Conservation (phyloP, 2,329 filamentous ascomycete species). For the Xylariales sp. region DNA sequence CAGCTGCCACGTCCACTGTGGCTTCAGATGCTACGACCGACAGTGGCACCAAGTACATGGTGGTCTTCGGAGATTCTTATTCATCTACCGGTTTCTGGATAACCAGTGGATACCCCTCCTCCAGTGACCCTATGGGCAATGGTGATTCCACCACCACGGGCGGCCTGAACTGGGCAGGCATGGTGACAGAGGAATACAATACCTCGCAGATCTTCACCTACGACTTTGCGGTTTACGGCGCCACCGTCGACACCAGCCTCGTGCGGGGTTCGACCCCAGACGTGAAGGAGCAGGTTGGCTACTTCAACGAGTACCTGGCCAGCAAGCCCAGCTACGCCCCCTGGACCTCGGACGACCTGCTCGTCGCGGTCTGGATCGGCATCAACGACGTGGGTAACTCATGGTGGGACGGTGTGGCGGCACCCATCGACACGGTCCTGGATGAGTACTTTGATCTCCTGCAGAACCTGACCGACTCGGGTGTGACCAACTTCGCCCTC, state of each 20-base stretch:
- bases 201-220: conserved; percentile 32
- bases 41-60: conserved; percentile 1
- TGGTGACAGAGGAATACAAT: conserved; percentile 30
- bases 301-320: conserved; percentile 13
- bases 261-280: conserved; percentile 19
- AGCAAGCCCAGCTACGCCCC: conserved; percentile 8
- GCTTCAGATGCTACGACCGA: background rate
- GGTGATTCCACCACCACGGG: conserved; percentile 32
- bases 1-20: background rate
- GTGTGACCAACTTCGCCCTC: conserved; percentile 12
- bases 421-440: conserved; percentile 11
- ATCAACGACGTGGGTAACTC: conserved; percentile 25
- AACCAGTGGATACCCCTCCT: conserved; percentile 37
- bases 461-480: conserved; percentile 11
- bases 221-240: conserved; percentile 38
- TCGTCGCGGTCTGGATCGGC: conserved; percentile 23
- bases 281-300: conserved; percentile 20
- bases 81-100: conserved; percentile 48
- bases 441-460: conserved; percentile 14
- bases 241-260: conserved; percentile 36
- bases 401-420: conserved; percentile 20
- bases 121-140: conserved; percentile 51
- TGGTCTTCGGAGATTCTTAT: conserved; percentile 42
- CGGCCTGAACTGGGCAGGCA: conserved; percentile 35
- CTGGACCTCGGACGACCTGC: conserved; percentile 12